Conservation (phyloP, 306 rosid species). For the Cicer pinnatifidum region DNA sequence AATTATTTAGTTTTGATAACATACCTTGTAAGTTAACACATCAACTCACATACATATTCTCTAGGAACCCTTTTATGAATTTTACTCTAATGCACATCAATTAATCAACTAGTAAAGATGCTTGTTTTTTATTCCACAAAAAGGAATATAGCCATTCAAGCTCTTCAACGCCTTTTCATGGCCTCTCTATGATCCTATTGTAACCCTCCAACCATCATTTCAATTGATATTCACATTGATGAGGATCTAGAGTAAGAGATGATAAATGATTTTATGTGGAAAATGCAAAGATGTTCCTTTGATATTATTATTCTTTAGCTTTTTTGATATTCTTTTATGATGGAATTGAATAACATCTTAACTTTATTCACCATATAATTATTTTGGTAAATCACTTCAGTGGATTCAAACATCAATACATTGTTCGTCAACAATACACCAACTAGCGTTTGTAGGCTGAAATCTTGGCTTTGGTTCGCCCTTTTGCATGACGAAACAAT, state of each 20-base stretch:
- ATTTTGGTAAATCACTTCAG: slow-evolving; percentile 63
- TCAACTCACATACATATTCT: slow-evolving; percentile 68
- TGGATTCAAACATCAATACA: slow-evolving; percentile 82
- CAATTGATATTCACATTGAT: too few relatives aligned
- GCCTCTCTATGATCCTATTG: slow-evolving; percentile 71
- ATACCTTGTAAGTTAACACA: too few relatives aligned
- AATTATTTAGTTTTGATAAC: too few relatives aligned
- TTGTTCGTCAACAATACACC: slow-evolving; percentile 75
- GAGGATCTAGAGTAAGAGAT: too few relatives aligned
- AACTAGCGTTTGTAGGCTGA: slow-evolving; percentile 71
- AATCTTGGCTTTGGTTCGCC: slow-evolving; percentile 64
- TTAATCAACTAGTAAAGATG: slow-evolving; percentile 83
- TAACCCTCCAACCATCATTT: slow-evolving; percentile 67
- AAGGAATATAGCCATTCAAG: slow-evolving; percentile 80
- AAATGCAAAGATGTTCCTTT: too few relatives aligned
- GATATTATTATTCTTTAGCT: too few relatives aligned
- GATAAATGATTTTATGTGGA: too few relatives aligned
- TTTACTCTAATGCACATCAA: slow-evolving; percentile 79
- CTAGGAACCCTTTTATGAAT: slow-evolving; percentile 62
- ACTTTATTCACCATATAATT: slow-evolving; percentile 81
- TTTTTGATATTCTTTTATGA: too few relatives aligned
- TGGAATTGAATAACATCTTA: slow-evolving; percentile 61
- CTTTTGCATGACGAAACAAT: slow-evolving; percentile 61
- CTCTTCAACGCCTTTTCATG: slow-evolving; percentile 94
- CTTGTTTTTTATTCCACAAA: slow-evolving; percentile 92